Evolutionary conservation across 2,329 filamentous ascomycete species (phyloP), one percentile per base, ranked within the genome.

Genomic region (Podosphaera xanthii): DNA sequence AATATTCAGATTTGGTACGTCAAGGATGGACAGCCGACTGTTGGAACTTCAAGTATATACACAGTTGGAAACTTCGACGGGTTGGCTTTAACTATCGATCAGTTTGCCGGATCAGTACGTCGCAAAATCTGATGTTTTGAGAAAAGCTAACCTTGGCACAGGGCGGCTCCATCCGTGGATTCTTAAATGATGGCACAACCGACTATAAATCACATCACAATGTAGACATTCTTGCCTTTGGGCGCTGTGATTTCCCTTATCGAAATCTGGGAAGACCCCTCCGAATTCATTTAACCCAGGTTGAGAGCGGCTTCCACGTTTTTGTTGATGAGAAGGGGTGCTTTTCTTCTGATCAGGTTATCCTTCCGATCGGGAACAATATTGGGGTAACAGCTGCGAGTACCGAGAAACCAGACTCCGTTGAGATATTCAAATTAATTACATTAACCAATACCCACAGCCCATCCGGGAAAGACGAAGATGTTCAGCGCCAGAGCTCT

Each of bases 1-100:
- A 96, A 94, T 72, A 75, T 98, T 65, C 91, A 97, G 71, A 77
- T 98, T 67, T 98, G 92, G 92, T 87, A 94, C 68, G 83, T 80
- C 58, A 82, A 81, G 65, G 78, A 86, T 61, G 85, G 86, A 38
- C 73, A 79, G 64, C 72, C 76, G 61, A 74, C 76, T 36, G 75
- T 94, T 59, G 83, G 82, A 59, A 78, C 82, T 33, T 78, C 80
- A 63, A 94, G 87, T 71, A 81, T 95, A 65, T 95, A 96, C 72
- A 92, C 86, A 0, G 84, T 84, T 8, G 81, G 81, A 59, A 81
- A 80, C 65, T 98, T 95, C 67, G 91, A 97, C 66, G 92, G 92
- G n/a, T 74, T 98, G 64, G 90, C 81, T 40, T 74, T 98, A 60
- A 84, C 94, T 33, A 72, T 98, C 59, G 91, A 97, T 72, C 83